Evolutionary conservation across 163 green algal genomes (phyloP).

Genomic region (Scenedesmus sp.): DNA sequence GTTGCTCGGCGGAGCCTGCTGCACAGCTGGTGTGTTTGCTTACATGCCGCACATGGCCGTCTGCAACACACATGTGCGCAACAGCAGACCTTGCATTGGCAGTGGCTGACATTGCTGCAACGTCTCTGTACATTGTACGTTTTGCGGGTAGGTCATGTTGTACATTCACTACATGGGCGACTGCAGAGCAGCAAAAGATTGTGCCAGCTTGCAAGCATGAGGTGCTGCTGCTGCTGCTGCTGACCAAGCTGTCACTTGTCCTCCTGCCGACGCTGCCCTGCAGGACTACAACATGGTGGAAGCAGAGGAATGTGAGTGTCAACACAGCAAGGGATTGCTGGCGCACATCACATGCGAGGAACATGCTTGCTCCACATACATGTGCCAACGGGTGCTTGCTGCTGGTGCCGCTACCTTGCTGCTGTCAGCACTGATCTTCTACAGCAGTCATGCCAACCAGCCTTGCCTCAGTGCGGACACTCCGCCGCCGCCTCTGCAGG

Average conservation of each 20-base stretch:
- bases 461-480: background rate
- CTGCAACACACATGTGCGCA: background rate
- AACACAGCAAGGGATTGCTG: background rate
- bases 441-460: background rate
- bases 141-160: no score
- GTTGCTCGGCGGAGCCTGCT: background rate
- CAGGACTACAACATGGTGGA: constrained; percentile 14
- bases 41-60: no score
- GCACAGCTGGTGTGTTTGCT: background rate
- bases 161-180: background rate
- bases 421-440: no score
- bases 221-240: background rate
- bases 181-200: background rate
- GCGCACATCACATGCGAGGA: background rate
- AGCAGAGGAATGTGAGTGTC: constrained; percentile 1
- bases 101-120: background rate
- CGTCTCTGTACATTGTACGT: background rate
- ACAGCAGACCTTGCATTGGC: background rate
- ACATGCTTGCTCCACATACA: background rate
- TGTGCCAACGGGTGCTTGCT: no score
- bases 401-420: no score
- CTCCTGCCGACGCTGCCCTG: background rate
- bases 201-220: background rate
- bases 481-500: background rate
- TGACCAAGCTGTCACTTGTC: background rate